Evolutionary conservation across 306 rosid species (phyloP).

Genomic region (Betula pendula): DNA sequence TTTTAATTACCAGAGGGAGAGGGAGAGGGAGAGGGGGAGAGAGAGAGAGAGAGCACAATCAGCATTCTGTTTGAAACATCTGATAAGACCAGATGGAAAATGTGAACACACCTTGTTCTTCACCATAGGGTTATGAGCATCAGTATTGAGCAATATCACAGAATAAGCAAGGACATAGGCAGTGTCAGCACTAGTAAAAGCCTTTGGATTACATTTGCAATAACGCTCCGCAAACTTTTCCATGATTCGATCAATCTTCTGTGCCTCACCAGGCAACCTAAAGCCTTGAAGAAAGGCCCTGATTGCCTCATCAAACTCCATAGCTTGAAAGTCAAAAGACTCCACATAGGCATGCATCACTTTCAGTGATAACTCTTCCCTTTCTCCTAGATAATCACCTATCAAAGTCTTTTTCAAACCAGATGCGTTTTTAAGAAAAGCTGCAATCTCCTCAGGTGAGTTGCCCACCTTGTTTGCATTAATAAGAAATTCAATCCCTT

Average conservation of each 20-base stretch:
- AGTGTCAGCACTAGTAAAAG: constrained; percentile 95
- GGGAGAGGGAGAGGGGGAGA: constrained; percentile 2
- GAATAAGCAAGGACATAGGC: constrained; percentile 99
- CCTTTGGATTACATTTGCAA: constrained; percentile 92
- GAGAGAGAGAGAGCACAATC: neutral
- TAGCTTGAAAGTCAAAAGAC: constrained; percentile 84
- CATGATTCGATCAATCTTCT: constrained; percentile 96
- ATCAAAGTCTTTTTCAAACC: constrained; percentile 87
- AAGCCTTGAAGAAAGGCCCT: constrained; percentile 90
- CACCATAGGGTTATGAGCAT: constrained; percentile 95
- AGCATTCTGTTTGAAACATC: constrained; percentile 28
- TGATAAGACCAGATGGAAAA: constrained; percentile 19
- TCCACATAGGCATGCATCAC: constrained; percentile 97
- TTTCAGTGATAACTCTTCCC: constrained; percentile 91
- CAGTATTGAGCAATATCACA: constrained; percentile 95
- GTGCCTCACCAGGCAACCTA: constrained; percentile 99
- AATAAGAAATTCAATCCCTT: constrained; percentile 96
- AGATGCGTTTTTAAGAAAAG: constrained; percentile 95
- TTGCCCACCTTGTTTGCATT: constrained; percentile 92
- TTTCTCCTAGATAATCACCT: constrained; percentile 97
- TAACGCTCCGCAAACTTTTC: constrained; percentile 97
- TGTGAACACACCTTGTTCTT: constrained; percentile 74
- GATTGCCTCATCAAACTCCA: constrained; percentile 98
- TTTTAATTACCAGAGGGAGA: constrained; percentile 21
- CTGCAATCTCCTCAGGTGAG: constrained; percentile 93